These are phyloP conservation scores for Camellia oleifera DNA, from an alignment of 179 eudicot genomes.

Conservation along the genomic window DNA sequence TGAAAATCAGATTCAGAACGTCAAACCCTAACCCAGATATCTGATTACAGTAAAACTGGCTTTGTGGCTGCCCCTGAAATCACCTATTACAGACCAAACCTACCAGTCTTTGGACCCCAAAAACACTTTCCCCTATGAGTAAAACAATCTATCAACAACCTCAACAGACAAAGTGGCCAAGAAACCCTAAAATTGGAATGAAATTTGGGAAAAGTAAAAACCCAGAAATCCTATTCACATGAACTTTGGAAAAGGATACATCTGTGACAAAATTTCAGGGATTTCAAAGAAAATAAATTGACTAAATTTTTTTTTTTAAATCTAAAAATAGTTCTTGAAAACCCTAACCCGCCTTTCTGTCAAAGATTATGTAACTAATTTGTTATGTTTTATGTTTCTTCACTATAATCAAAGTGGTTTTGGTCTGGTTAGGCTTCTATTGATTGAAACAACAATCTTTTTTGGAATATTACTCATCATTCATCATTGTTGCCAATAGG, in stretches of 20 bases:
- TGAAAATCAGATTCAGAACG: conserved; percentile 14
- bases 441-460: no score
- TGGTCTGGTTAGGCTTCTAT: no score
- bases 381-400: neutral
- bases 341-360: conserved; percentile 15
- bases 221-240: conserved; percentile 8
- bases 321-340: conserved; percentile 4
- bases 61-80: conserved; percentile 3
- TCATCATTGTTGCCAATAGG: no score
- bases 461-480: no score
- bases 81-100: neutral
- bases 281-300: neutral
- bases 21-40: conserved; percentile 14
- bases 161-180: conserved; percentile 1
- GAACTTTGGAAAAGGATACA: conserved; percentile 1
- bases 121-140: neutral
- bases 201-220: conserved; percentile 8
- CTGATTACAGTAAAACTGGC: conserved; percentile 7
- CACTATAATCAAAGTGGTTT: neutral
- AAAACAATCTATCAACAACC: neutral
- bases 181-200: conserved; percentile 6
- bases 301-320: neutral
- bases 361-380: conserved; percentile 9
- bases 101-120: conserved; percentile 7
- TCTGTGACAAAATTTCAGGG: neutral